Percentiles rank a stretch among this genome's conserved stretches.
phyloP scores from a whole-genome alignment of 1,284 basidiomycete genomes.

The Cryptococcus hybrid region DNA sequence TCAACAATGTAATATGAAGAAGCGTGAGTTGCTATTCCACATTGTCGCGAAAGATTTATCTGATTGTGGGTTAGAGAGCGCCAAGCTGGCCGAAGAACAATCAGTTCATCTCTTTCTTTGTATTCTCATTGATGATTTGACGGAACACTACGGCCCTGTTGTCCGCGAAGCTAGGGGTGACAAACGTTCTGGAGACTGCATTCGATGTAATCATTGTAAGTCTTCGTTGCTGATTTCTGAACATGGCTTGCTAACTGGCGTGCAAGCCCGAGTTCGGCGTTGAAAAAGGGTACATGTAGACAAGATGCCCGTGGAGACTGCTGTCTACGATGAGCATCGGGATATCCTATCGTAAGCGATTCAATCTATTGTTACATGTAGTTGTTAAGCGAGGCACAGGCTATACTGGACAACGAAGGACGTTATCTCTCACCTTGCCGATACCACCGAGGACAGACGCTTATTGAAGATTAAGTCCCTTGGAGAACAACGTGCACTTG shows the following conservation, averaged over 20 bases:
- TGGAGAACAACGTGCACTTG: conserved; percentile 69
- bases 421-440: conserved; percentile 90
- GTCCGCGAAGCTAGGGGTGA: conserved; percentile 88
- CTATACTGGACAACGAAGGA: conserved; percentile 77
- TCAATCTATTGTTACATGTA: conserved; percentile 24
- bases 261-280: conserved; percentile 81
- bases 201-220: conserved; percentile 74
- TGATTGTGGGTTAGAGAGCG: conserved; percentile 43
- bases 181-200: conserved; percentile 89
- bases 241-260: background rate
- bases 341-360: conserved; percentile 61
- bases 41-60: background rate
- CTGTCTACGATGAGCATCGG: conserved; percentile 88
- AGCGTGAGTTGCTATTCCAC: conserved; percentile 22
- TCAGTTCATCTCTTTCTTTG: conserved; percentile 94
- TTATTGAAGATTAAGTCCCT: conserved; percentile 87
- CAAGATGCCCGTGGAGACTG: conserved; percentile 97
- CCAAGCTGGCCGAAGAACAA: conserved; percentile 90
- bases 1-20: conserved; percentile 93
- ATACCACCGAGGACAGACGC: conserved; percentile 85
- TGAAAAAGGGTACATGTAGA: conserved; percentile 97
- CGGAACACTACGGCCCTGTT: conserved; percentile 91
- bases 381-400: conserved; percentile 9
- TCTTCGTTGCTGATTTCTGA: background rate
- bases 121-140: conserved; percentile 83